Conservation (phyloP, 2,329 filamentous ascomycete genomes). For the Orbilia blumenaviensis region DNA sequence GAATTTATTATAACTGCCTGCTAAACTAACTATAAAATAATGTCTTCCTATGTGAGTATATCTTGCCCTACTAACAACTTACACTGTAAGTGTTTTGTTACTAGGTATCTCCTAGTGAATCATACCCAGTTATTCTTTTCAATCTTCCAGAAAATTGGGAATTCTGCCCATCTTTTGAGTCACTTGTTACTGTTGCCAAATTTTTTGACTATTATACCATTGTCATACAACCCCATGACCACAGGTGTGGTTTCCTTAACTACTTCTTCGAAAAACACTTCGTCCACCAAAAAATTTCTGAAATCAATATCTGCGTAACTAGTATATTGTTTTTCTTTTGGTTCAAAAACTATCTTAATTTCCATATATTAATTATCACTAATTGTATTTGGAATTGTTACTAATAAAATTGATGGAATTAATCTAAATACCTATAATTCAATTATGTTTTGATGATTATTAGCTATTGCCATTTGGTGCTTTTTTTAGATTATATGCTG, state of each 20-base stretch:
- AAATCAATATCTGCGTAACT: neutral
- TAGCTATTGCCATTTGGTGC: no score
- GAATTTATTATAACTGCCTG: no score
- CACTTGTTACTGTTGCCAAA: neutral
- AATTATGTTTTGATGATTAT: no score
- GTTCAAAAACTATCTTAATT: neutral
- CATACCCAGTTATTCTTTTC: neutral
- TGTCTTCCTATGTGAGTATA: neutral
- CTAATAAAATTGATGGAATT: no score
- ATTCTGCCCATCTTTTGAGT: neutral
- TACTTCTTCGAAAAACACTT: neutral
- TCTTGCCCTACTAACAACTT: neutral
- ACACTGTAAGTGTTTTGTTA: neutral
- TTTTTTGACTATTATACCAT: neutral
- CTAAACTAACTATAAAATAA: neutral
- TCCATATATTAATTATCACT: neutral
- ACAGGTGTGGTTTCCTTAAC: neutral
- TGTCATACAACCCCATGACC: neutral
- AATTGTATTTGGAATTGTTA: no score
- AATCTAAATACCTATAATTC: no score
- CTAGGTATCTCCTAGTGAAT: neutral
- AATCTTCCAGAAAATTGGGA: neutral
- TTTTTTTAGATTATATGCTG: no score
- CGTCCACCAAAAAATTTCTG: neutral
- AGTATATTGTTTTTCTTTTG: neutral